Percentiles rank a stretch among this genome's conserved stretches.
These are phyloP conservation scores for Diplodia mutila DNA, from an alignment of 2,329 filamentous ascomycete genomes.

Conservation along the genomic window DNA sequence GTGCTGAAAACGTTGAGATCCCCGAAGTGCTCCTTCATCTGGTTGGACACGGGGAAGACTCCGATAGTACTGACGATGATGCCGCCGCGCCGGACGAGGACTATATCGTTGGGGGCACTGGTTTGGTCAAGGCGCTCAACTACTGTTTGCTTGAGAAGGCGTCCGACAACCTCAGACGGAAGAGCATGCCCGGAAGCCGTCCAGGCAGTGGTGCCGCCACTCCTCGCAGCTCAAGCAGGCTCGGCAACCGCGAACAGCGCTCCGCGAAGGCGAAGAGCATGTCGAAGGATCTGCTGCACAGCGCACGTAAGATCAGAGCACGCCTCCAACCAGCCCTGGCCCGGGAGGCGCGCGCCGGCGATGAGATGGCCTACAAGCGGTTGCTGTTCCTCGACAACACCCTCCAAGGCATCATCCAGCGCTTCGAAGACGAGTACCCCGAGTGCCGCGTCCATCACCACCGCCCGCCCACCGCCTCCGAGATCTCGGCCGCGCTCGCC, in stretches of 20 bases:
- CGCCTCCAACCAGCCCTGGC: constrained; percentile 82
- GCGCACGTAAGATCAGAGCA: constrained; percentile 83
- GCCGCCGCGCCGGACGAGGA: constrained; percentile 82
- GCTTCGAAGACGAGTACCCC: constrained; percentile 95
- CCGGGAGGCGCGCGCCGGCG: constrained; percentile 70
- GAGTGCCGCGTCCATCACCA: constrained; percentile 67
- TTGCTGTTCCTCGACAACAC: constrained; percentile 88
- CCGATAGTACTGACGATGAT: constrained; percentile 61
- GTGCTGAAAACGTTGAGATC: constrained; percentile 54
- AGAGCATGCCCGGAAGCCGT: constrained; percentile 31
- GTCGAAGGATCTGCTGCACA: constrained; percentile 85
- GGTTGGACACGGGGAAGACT: constrained; percentile 68
- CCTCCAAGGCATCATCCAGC: constrained; percentile 85
- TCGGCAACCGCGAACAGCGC: constrained; percentile 33
- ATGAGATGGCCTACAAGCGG: constrained; percentile 78
- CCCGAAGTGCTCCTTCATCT: constrained; percentile 87
- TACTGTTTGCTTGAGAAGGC: constrained; percentile 87
- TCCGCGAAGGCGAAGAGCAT: constrained; percentile 81
- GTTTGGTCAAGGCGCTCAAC: constrained; percentile 89
- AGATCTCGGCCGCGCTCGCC: constrained; percentile 34
- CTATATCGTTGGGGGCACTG: constrained; percentile 94
- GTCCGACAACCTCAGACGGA: constrained; percentile 51
- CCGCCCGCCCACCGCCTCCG: constrained; percentile 29
- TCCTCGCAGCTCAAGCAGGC: constrained; percentile 46
- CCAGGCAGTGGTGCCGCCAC: constrained; percentile 59